Conservation (phyloP, 495 filamentous ascomycete genomes). For the Rusavskia elegans region DNA sequence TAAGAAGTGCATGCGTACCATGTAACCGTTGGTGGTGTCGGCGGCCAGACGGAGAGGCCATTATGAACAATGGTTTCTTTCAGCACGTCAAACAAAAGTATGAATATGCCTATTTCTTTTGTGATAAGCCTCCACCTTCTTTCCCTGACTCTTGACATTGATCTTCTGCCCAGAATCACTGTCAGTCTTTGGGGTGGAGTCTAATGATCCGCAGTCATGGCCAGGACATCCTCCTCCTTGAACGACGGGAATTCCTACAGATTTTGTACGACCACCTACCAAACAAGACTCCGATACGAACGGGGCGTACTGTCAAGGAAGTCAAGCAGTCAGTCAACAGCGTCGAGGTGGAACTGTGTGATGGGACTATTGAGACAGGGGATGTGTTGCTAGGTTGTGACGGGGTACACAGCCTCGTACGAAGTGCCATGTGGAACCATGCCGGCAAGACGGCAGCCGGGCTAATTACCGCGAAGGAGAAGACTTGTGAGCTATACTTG, state of each 20-base stretch:
- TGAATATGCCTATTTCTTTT: background rate
- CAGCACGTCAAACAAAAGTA: slow-evolving; percentile 8
- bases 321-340: slow-evolving; percentile 6
- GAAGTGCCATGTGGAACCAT: background rate
- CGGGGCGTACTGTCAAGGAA: no score
- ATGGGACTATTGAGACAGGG: slow-evolving; percentile 14
- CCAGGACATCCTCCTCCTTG: slow-evolving; percentile 16
- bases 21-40: slow-evolving; percentile 9
- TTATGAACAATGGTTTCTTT: slow-evolving; percentile 6
- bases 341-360: slow-evolving; percentile 18
- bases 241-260: background rate
- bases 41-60: slow-evolving; percentile 10
- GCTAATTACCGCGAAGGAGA: background rate
- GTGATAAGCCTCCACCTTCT: no score
- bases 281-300: no score
- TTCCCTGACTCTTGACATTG: no score
- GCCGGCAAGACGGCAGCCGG: background rate
- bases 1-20: slow-evolving; percentile 8
- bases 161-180: no score
- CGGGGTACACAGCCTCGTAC: slow-evolving; percentile 14
- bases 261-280: no score
- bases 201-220: slow-evolving; percentile 7
- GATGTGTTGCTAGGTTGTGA: slow-evolving; percentile 18
- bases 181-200: no score
- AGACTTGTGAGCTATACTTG: slow-evolving; percentile 2